Evolutionary conservation across 805 yeast species (phyloP), one percentile per base, ranked within the genome.

Genomic region (Ogataea kodamae): DNA sequence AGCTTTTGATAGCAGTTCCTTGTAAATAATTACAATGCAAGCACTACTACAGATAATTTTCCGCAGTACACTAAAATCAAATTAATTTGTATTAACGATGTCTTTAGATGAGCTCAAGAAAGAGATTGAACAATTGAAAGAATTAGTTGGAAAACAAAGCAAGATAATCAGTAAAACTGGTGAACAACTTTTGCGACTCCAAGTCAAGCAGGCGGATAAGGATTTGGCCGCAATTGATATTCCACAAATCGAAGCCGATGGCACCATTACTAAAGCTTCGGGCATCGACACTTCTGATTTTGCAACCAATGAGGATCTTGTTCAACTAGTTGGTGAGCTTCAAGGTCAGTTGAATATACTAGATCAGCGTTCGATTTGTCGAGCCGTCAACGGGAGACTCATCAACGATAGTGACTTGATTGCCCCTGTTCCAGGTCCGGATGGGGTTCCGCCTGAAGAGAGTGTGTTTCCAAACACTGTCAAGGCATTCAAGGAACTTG

Each of bases 281-380:
- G 16, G 29, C 3, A 34, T 50, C 32, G 81, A 75, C 39, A 54
- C 75, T 1, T 55, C 70, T 3, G 86, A 81, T 43, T 79, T 70
- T 44, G 85, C 79, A 22, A 77, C 90, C 3, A 81, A 85, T 46
- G 94, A 84, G 38, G 97, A 90, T 52, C 62, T 89, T 9, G 83
- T 83, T 3, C 90, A 86, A 53, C 66, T 89, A 28, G 97, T 88
- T 9, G 86, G 85, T 8, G 97, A 89, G 57, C 63, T 89, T 36
- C 97, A 89, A 59, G 84, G 85, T 6, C 97, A 89, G 60, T 68
- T 89, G 50, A 89, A 84, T 33, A 65, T 72, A 15, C 55, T 83
- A 20, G 97, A 89, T 53, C 85, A 84, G 46, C 72, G 95, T 46
- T 73, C 82, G 11, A 71, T 84, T 26, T 70, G 83, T 44, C 70